Percentiles rank a stretch among this genome's conserved stretches.
These are phyloP conservation scores for Candida tunisiensis DNA, from an alignment of 1,139 yeast genomes.

Conservation along the genomic window DNA sequence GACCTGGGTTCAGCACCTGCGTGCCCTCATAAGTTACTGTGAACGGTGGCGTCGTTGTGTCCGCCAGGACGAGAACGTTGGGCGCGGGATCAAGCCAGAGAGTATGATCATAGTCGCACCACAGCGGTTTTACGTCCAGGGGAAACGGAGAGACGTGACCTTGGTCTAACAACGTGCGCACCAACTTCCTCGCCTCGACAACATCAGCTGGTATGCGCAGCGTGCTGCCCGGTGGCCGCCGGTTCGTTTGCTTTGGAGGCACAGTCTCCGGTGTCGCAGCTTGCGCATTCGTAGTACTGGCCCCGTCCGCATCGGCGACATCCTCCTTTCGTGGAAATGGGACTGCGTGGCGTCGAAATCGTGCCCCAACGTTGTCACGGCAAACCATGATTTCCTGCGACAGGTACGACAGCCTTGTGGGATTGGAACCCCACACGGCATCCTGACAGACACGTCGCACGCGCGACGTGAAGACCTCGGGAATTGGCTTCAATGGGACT, in stretches of 20 bases:
- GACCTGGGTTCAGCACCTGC: conserved; percentile 58
- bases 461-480: conserved; percentile 51
- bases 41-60: conserved; percentile 51
- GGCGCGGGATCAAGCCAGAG: conserved; percentile 71
- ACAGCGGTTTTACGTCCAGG: conserved; percentile 38
- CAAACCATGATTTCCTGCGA: conserved; percentile 68
- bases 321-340: conserved; percentile 17
- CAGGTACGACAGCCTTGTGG: conserved; percentile 57
- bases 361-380: conserved; percentile 50
- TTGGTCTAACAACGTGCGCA: conserved; percentile 71
- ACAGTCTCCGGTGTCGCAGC: conserved; percentile 8
- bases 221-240: conserved; percentile 1
- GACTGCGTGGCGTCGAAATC: conserved; percentile 56
- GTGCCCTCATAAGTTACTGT: conserved; percentile 75
- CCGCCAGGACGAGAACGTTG: conserved; percentile 32
- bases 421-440: conserved; percentile 63
- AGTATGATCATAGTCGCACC: conserved; percentile 54
- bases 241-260: conserved; percentile 1
- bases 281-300: conserved; percentile 1
- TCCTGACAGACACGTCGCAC: conserved; percentile 46
- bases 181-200: conserved; percentile 56
- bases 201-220: conserved; percentile 20
- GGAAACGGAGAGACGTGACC: conserved; percentile 76
- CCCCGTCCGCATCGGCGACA: conserved; percentile 1
- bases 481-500: conserved; percentile 61